These are phyloP conservation scores for Buxus sempervirens DNA, from an alignment of 164 flowering plant genomes.

Conservation along the genomic window DNA sequence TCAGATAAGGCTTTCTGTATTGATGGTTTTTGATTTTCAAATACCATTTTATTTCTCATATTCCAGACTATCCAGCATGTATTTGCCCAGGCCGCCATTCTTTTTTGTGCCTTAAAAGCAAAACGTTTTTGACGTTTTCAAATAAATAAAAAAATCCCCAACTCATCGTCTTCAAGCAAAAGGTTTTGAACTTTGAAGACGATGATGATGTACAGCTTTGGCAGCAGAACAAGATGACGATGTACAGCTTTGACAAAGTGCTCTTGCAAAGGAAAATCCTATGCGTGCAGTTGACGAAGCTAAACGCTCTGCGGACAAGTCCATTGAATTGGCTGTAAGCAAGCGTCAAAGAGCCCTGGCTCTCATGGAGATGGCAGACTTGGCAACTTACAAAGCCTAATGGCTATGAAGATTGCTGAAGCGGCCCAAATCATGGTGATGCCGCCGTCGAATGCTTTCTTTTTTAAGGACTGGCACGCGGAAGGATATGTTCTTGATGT, in stretches of 20 bases:
- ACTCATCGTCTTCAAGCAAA: no score
- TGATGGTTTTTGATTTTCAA: no score
- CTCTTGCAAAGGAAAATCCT: conserved; percentile 28
- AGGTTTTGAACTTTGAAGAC: no score
- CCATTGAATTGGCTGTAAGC: conserved; percentile 35
- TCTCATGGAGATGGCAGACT: conserved; percentile 67
- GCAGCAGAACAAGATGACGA: conserved; percentile 25
- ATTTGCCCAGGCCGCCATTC: no score
- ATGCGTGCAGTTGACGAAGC: conserved; percentile 48
- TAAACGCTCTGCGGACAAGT: conserved; percentile 30
- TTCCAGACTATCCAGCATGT: no score
- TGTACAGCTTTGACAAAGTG: no score
- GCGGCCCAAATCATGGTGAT: conserved; percentile 30
- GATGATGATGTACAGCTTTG: conserved; percentile 20
- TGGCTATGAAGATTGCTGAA: conserved; percentile 68
- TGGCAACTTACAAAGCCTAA: conserved; percentile 61
- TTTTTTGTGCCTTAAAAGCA: no score
- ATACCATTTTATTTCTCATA: no score
- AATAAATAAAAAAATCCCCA: no score
- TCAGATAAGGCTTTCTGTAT: no score
- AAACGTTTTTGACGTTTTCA: no score
- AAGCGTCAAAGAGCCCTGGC: conserved; percentile 67
- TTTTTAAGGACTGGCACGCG: conserved; percentile 11
- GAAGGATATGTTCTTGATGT: background rate
- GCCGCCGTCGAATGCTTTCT: conserved; percentile 20